phyloP scores from a whole-genome alignment of 1,139 yeast species.

The Yamadazyma jaroonii region DNA sequence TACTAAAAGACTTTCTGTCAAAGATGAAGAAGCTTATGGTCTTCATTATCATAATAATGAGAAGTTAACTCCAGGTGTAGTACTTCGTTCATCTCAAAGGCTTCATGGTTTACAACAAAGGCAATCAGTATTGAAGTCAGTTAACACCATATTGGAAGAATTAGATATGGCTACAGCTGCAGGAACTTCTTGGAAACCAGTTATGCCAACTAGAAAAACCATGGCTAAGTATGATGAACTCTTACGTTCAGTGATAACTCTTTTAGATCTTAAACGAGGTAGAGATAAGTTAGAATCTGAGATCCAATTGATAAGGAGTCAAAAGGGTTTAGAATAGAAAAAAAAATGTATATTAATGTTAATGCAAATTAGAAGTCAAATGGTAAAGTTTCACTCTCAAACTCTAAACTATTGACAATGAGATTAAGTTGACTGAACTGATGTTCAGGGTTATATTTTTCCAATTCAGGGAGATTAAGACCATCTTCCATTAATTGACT shows the following conservation, averaged over 20 bases:
- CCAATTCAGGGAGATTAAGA: constrained; percentile 11
- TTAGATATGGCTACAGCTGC: constrained; percentile 67
- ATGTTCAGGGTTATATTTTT: constrained; percentile 8
- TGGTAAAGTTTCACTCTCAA: constrained; percentile 5
- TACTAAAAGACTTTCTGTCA: constrained; percentile 60
- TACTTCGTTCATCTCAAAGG: constrained; percentile 64
- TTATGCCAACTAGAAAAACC: constrained; percentile 83
- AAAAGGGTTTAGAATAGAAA: constrained; percentile 27
- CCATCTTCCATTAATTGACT: constrained; percentile 8
- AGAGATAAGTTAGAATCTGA: constrained; percentile 87
- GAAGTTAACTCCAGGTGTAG: constrained; percentile 74
- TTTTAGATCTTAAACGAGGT: constrained; percentile 83
- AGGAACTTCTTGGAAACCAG: constrained; percentile 61
- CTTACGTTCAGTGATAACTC: constrained; percentile 65
- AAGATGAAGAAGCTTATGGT: constrained; percentile 87
- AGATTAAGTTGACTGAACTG: constrained; percentile 6
- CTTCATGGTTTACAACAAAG: constrained; percentile 47
- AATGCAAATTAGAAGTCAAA: constrained; percentile 2
- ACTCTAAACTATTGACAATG: not conserved
- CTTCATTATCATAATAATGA: constrained; percentile 74
- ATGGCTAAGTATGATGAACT: constrained; percentile 78
- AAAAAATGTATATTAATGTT: not conserved
- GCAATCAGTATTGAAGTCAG: constrained; percentile 71
- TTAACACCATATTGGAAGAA: constrained; percentile 71
- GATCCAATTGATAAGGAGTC: constrained; percentile 55